Base-by-base conservation (phyloP, 2,329 filamentous ascomycete species). In the Myrmaecium sp. region DNA sequence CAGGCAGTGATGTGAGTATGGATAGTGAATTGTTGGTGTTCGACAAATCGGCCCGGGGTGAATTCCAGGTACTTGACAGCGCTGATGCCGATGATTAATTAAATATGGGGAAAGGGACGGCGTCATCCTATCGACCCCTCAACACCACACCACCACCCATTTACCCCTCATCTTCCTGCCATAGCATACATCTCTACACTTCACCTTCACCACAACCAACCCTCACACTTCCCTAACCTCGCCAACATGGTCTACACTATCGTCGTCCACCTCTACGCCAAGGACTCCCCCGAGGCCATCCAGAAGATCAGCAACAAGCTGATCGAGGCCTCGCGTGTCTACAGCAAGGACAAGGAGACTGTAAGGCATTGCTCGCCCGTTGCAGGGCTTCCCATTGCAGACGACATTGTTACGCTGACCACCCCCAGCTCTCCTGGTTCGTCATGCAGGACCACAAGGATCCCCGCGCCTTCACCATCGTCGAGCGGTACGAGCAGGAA, bases 371-470 rank as follows among this genome's bases (percentile, higher is more conserved):
- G n/a, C n/a, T n/a, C n/a, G 24, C 51, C 47, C 47, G 51, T 23
- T 25, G 36, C 27, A 12, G 16, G 4, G 17, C n/a, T 14, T 9
- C 23, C n/a, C 5, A n/a, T 14, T 25, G 12, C 12, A 9, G 12
- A 11, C 9, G n/a, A 10, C 14, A 10, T 14, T 14, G 8, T 24
- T 13, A 19, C 21, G n/a, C n/a, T n/a, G n/a, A n/a, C n/a, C n/a
- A n/a, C n/a, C n/a, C n/a, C n/a, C n/a, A n/a, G 8, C 42, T 74
- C 31, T 64, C 59, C 23, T 81, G 76, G 76, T 69, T 78, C 50
- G 75, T 82, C 35, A 81, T 81, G 76, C 76, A 81, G 55, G 71
- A 73, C 40, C 62, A 70, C 31, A 59, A 66, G 40, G 75, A 81
- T 47, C 61, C 62, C 23, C 61, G 73, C 31, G 69, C 72, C 26